Evolutionary conservation across 495 filamentous ascomycete species (phyloP).

Genomic region (Margaritispora aquatica): DNA sequence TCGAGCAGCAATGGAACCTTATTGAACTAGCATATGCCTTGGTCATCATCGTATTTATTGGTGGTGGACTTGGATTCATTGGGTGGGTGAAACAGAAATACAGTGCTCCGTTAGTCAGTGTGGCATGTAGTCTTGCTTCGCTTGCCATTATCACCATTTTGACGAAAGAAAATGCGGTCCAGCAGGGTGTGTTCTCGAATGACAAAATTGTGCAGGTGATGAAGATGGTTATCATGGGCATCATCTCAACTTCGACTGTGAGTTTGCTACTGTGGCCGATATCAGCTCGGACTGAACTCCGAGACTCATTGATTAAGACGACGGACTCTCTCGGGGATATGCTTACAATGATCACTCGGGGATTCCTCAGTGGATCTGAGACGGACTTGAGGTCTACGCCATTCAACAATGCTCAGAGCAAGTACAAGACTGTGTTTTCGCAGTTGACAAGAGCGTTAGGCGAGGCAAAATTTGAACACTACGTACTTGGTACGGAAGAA

Average conservation of each 20-base stretch:
- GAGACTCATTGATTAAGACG: slow-evolving; percentile 65
- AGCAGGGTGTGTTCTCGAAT: slow-evolving; percentile 70
- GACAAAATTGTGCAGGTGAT: slow-evolving; percentile 82
- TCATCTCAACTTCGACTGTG: slow-evolving; percentile 65
- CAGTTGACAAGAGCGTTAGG: slow-evolving; percentile 72
- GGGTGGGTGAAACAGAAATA: slow-evolving; percentile 90
- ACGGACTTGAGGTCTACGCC: slow-evolving; percentile 58
- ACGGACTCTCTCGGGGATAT: slow-evolving; percentile 76
- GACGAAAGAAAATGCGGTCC: slow-evolving; percentile 86
- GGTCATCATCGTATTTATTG: slow-evolving; percentile 81
- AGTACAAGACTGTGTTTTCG: slow-evolving; percentile 63
- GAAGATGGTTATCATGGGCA: slow-evolving; percentile 87
- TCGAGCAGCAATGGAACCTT: slow-evolving; percentile 56
- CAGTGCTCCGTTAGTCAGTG: slow-evolving; percentile 81
- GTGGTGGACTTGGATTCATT: slow-evolving; percentile 81
- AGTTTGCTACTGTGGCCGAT: slow-evolving; percentile 75
- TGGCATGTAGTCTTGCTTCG: slow-evolving; percentile 84
- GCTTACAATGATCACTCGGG: slow-evolving; percentile 73
- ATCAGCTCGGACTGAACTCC: slow-evolving; percentile 70
- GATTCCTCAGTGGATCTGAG: slow-evolving; percentile 82
- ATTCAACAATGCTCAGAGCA: slow-evolving; percentile 59
- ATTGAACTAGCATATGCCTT: slow-evolving; percentile 71
- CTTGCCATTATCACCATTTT: slow-evolving; percentile 87
- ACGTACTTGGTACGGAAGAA: slow-evolving; percentile 72
- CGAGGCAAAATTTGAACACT: slow-evolving; percentile 90